Percentiles rank a stretch among this genome's conserved stretches.
Conservation (phyloP, 1,139 yeast species). For the Kluyveromyces sp. region DNA sequence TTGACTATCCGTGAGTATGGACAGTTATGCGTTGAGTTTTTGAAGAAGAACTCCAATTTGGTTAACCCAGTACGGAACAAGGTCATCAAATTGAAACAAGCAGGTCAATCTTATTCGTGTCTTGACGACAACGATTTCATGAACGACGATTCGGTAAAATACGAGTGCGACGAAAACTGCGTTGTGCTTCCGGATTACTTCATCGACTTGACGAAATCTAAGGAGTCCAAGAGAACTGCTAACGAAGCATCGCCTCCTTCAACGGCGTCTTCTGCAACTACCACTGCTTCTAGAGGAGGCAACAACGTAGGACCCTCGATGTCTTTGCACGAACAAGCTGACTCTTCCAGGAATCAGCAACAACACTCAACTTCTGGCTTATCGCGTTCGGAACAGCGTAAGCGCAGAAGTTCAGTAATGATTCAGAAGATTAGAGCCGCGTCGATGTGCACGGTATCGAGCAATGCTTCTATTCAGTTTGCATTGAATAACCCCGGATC, state of each 20-base stretch:
- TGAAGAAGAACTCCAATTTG: slow-evolving; percentile 35
- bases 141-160: slow-evolving; percentile 16
- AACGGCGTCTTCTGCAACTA: slow-evolving; percentile 2
- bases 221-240: slow-evolving; percentile 18
- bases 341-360: not conserved
- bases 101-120: slow-evolving; percentile 15
- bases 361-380: slow-evolving; percentile 3
- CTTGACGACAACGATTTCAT: slow-evolving; percentile 18
- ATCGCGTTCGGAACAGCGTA: slow-evolving; percentile 19
- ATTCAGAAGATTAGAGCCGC: slow-evolving; percentile 20
- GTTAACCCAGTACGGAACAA: slow-evolving; percentile 17
- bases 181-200: slow-evolving; percentile 21
- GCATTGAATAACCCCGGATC: slow-evolving; percentile 8
- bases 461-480: slow-evolving; percentile 16
- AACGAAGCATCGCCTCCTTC: slow-evolving; percentile 3
- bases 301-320: not conserved
- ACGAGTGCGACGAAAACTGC: slow-evolving; percentile 14
- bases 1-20: slow-evolving; percentile 86
- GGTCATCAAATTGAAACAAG: slow-evolving; percentile 13
- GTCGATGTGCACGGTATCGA: slow-evolving; percentile 17
- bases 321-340: not conserved
- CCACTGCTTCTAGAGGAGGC: not conserved
- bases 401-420: slow-evolving; percentile 21
- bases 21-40: slow-evolving; percentile 73
- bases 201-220: slow-evolving; percentile 22